Evolutionary conservation across 805 yeast genomes (phyloP).

Genomic region (Metschnikowia continentalis): DNA sequence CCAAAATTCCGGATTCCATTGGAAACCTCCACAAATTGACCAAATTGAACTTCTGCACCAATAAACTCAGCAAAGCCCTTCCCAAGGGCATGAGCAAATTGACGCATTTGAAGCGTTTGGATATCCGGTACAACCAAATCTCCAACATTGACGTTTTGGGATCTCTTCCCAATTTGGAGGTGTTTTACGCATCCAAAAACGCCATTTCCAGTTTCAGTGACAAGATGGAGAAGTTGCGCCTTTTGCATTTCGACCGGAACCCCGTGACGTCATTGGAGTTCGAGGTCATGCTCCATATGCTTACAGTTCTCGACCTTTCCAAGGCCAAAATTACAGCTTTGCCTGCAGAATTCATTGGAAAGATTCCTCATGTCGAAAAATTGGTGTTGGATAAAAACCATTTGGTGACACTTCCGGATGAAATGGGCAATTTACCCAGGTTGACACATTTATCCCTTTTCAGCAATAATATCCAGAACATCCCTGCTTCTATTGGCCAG

Average conservation of each 20-base stretch:
- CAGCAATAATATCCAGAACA: slow-evolving; percentile 65
- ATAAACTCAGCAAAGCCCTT: slow-evolving; percentile 50
- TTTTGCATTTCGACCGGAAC: slow-evolving; percentile 72
- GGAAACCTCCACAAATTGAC: slow-evolving; percentile 57
- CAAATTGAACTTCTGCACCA: slow-evolving; percentile 71
- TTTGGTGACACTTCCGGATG: slow-evolving; percentile 68
- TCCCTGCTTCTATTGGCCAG: slow-evolving; percentile 65
- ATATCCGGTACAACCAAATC: slow-evolving; percentile 66
- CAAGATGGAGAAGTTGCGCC: slow-evolving; percentile 56
- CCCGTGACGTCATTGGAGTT: slow-evolving; percentile 72
- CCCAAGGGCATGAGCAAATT: slow-evolving; percentile 54
- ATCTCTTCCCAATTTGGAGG: slow-evolving; percentile 58
- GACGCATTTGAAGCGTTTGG: slow-evolving; percentile 60
- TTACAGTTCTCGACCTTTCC: slow-evolving; percentile 70
- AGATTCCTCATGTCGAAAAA: slow-evolving; percentile 64
- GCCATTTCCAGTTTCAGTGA: slow-evolving; percentile 67
- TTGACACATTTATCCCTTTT: slow-evolving; percentile 66
- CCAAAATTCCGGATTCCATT: slow-evolving; percentile 56
- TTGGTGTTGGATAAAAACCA: slow-evolving; percentile 79
- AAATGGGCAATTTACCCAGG: slow-evolving; percentile 54
- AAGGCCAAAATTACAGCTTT: slow-evolving; percentile 79
- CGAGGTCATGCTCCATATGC: slow-evolving; percentile 48
- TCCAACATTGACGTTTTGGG: slow-evolving; percentile 55
- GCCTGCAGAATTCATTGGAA: slow-evolving; percentile 57
- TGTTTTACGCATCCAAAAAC: slow-evolving; percentile 71